Evolutionary conservation across 768 basidiomycete genomes (phyloP).

Genomic region (Termitomyces titanicus): DNA sequence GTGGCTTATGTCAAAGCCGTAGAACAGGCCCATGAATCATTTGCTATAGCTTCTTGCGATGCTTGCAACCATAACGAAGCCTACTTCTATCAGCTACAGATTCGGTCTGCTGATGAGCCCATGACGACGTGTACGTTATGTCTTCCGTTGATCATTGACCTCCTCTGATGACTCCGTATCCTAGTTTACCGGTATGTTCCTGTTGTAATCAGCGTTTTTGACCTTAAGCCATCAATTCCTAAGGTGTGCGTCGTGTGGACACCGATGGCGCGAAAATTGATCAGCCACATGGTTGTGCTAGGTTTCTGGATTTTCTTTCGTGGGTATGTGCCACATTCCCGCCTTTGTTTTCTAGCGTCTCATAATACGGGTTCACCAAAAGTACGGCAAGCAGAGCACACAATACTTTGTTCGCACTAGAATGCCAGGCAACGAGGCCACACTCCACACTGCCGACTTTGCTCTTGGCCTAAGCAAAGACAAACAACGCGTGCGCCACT

Average conservation of each 20-base stretch:
- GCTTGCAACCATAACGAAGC: conserved; percentile 86
- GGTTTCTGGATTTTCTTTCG: not conserved
- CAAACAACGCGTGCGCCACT: conserved; percentile 10
- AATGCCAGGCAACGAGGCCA: too few relatives aligned
- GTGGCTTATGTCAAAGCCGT: conserved; percentile 27
- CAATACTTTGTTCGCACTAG: too few relatives aligned
- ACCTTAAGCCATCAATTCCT: not conserved
- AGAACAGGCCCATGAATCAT: not conserved
- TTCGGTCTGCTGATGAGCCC: conserved; percentile 88
- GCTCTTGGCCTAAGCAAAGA: not conserved
- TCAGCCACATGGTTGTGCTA: not conserved
- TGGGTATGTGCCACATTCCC: not conserved
- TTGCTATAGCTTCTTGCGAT: conserved; percentile 46
- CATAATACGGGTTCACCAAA: not conserved
- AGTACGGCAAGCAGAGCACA: not conserved
- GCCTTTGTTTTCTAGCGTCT: not conserved
- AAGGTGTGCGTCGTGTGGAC: conserved; percentile 60
- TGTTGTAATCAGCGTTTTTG: not conserved
- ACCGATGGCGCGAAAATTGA: conserved; percentile 71
- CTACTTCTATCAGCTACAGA: conserved; percentile 96
- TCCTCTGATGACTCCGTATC: not conserved
- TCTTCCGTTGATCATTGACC: not conserved
- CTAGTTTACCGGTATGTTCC: conserved; percentile 58
- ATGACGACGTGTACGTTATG: conserved; percentile 67
- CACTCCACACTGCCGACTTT: too few relatives aligned